Percentiles rank a stretch among this genome's conserved stretches.
Evolutionary conservation across 1,284 basidiomycete species (phyloP).

Genomic region (Cerrena zonata): DNA sequence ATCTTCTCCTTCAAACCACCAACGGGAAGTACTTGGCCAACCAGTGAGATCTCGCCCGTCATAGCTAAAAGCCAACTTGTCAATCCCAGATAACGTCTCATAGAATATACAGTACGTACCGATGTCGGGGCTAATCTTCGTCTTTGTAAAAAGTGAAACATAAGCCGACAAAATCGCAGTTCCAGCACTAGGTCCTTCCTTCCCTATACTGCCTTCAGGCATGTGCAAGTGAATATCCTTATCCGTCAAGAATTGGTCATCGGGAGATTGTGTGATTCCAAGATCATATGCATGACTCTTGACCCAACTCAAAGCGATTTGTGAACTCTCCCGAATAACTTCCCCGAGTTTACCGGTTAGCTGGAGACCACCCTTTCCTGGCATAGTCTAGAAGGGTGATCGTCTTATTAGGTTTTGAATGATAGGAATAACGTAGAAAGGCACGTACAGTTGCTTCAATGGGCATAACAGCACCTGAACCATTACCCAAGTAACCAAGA

Average conservation of each 20-base stretch:
- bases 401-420: not conserved
- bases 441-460: constrained; percentile 82
- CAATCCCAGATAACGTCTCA: not conserved
- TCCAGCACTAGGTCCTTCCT: constrained; percentile 95
- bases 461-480: constrained; percentile 94
- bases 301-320: constrained; percentile 91
- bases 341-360: constrained; percentile 96
- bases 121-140: constrained; percentile 77
- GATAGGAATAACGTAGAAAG: constrained; percentile 2
- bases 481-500: constrained; percentile 92
- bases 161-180: constrained; percentile 90
- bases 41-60: constrained; percentile 91
- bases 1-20: constrained; percentile 95
- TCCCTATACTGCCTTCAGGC: constrained; percentile 95
- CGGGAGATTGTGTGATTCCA: constrained; percentile 71
- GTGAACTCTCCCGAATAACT: constrained; percentile 92
- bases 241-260: constrained; percentile 77
- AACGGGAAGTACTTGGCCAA: constrained; percentile 88
- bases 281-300: constrained; percentile 85
- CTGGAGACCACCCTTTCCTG: constrained; percentile 83
- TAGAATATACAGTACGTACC: constrained; percentile 43
- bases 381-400: constrained; percentile 65
- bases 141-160: constrained; percentile 85
- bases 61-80: constrained; percentile 53
- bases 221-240: constrained; percentile 89